Conservation (phyloP, 1,139 yeast genomes). For the Lodderomyces margitis region DNA sequence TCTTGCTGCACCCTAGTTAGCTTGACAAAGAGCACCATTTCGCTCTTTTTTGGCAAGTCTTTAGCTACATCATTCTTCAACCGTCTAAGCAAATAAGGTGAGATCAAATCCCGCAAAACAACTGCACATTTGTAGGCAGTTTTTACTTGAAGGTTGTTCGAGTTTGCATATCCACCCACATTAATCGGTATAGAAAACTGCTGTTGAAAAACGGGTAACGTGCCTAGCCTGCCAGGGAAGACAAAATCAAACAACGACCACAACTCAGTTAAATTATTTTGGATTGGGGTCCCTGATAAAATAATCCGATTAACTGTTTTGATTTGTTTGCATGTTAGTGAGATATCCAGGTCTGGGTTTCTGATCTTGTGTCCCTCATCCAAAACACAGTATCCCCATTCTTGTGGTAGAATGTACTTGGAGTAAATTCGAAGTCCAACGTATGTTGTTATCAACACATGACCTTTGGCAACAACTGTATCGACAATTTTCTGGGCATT, state of each 20-base stretch:
- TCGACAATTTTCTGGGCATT: conserved; percentile 50
- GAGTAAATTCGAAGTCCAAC: conserved; percentile 84
- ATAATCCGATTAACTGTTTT: conserved; percentile 81
- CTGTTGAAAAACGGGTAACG: conserved; percentile 88
- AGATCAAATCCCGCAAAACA: conserved; percentile 77
- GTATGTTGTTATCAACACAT: conserved; percentile 86
- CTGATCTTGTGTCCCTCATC: conserved; percentile 98
- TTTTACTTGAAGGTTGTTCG: conserved; percentile 92
- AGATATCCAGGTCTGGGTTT: conserved; percentile 88
- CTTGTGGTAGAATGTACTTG: conserved; percentile 58
- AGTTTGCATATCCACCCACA: conserved; percentile 98
- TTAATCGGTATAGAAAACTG: conserved; percentile 93
- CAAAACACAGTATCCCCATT: conserved; percentile 88
- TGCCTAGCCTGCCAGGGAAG: conserved; percentile 91
- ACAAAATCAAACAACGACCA: conserved; percentile 96
- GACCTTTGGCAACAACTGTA: conserved; percentile 60
- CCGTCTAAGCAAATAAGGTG: conserved; percentile 84
- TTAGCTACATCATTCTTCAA: conserved; percentile 95
- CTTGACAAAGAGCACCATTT: conserved; percentile 89
- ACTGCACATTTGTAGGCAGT: conserved; percentile 97
- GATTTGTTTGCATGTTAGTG: conserved; percentile 79
- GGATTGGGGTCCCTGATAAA: conserved; percentile 81
- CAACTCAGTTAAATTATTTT: conserved; percentile 78
- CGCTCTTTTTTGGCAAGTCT: conserved; percentile 90
- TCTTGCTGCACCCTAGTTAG: conserved; percentile 74